A percentile compares a stretch with the other conserved stretches of the same genome.
These are phyloP conservation scores for Boletellus sp. DNA, from an alignment of 768 basidiomycete species.

Conservation along the genomic window DNA sequence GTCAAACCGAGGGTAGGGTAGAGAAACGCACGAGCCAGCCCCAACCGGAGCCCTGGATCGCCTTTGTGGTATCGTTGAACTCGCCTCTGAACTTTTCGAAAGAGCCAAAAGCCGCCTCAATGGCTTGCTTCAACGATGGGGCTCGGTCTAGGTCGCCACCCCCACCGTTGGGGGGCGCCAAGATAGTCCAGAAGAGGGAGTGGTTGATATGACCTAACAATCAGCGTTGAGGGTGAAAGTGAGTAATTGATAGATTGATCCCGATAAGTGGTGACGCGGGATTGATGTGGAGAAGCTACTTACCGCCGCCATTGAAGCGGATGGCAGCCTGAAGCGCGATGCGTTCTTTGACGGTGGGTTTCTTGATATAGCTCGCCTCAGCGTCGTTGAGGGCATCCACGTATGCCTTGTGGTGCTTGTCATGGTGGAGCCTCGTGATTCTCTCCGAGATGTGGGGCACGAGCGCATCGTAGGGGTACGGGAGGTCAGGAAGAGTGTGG, in stretches of 20 bases:
- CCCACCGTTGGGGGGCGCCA: constrained; percentile 61
- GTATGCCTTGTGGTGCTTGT: constrained; percentile 94
- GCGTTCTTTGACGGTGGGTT: constrained; percentile 67
- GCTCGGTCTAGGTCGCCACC: constrained; percentile 61
- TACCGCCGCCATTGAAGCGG: constrained; percentile 96
- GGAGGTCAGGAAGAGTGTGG: constrained; percentile 65
- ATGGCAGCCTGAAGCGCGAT: constrained; percentile 88
- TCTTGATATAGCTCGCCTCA: constrained; percentile 68
- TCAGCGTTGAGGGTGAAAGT: neutral
- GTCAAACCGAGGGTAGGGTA: neutral
- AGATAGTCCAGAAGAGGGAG: constrained; percentile 95
- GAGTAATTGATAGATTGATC: constrained; percentile 4
- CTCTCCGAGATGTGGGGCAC: constrained; percentile 89
- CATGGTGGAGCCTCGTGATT: constrained; percentile 95
- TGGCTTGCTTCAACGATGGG: constrained; percentile 65
- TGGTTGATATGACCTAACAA: constrained; percentile 79
- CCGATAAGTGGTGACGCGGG: constrained; percentile 12
- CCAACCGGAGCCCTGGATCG: constrained; percentile 93
- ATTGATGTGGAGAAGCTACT: constrained; percentile 24
- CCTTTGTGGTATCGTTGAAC: constrained; percentile 82
- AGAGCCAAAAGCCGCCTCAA: constrained; percentile 60
- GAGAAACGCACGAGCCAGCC: constrained; percentile 80
- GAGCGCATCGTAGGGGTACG: constrained; percentile 82
- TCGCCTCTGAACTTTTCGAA: constrained; percentile 71
- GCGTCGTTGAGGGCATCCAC: constrained; percentile 91